Evolutionary conservation across 176 grass and related monocot genomes (phyloP).

Genomic region (Eleusine coracana): DNA sequence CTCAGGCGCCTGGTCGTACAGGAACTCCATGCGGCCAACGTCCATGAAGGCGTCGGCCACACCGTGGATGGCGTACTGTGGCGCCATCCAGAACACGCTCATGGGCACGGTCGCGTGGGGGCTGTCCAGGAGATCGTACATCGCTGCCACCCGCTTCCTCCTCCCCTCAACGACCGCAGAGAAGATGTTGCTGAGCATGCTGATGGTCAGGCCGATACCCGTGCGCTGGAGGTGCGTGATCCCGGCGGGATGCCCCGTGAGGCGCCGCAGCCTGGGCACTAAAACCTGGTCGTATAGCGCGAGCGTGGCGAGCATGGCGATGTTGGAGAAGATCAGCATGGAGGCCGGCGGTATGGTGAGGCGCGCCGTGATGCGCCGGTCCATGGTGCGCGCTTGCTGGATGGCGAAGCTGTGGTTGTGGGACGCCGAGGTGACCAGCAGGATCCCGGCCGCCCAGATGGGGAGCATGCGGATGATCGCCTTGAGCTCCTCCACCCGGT

Average conservation of each 20-base stretch:
- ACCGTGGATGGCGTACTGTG: slow-evolving; percentile 66
- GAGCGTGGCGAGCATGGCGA: slow-evolving; percentile 55
- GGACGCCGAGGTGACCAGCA: slow-evolving; percentile 50
- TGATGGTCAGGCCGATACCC: slow-evolving; percentile 72
- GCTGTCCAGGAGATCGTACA: slow-evolving; percentile 51
- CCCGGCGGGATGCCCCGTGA: slow-evolving; percentile 58
- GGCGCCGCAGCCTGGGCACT: slow-evolving; percentile 53
- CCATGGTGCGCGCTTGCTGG: slow-evolving; percentile 60
- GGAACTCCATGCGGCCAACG: slow-evolving; percentile 82
- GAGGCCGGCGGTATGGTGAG: slow-evolving; percentile 47
- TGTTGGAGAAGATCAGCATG: slow-evolving; percentile 56
- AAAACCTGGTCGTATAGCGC: slow-evolving; percentile 72
- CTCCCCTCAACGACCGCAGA: slow-evolving; percentile 62
- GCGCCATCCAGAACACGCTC: slow-evolving; percentile 70
- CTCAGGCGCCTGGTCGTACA: slow-evolving; percentile 83
- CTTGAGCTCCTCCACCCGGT: slow-evolving; percentile 73
- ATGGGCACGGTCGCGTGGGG: slow-evolving; percentile 53
- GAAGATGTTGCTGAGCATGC: slow-evolving; percentile 48
- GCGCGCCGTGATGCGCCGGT: not conserved
- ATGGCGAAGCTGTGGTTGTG: slow-evolving; percentile 62
- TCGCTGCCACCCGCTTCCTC: slow-evolving; percentile 54
- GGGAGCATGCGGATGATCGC: slow-evolving; percentile 65
- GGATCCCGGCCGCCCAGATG: slow-evolving; percentile 58
- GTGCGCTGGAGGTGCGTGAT: slow-evolving; percentile 85
- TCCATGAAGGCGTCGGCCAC: slow-evolving; percentile 72